Evolutionary conservation across 805 yeast species (phyloP), one percentile per base, ranked within the genome.

Genomic region (Candida hungchunana): DNA sequence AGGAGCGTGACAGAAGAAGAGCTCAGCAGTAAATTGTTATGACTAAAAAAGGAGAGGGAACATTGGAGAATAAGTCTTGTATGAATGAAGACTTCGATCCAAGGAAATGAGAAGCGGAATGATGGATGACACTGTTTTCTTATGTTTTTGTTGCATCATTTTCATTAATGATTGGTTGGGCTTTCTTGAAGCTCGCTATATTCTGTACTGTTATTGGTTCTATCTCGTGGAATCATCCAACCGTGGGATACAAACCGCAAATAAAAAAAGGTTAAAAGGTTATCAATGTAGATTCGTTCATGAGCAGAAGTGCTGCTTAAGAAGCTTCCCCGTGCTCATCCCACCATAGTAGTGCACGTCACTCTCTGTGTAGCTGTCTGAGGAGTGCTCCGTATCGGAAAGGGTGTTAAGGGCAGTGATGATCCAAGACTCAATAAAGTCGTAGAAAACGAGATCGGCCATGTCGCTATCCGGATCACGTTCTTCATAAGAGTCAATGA

Each of bases 1-100:
- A 88, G 77, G 96, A 88, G 81, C 87, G 96, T 75, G 96, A 88
- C 85, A 80, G 89, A 79, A 89, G 95, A 75, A 84, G 96, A 75
- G 88, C 90, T 64, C 83, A 77, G 67, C 31, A n/a, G n/a, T n/a
- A n/a, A 10, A 13, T 25, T 25, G 8, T 25, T 25, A 7, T 25
- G 27, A 25, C 7, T 9, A 11, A 25, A 13, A 14, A 25, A 13
- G 27, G 27, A 13, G 7, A 7, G n/a, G n/a, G n/a, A n/a, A n/a
- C n/a, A 34, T 13, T 32, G 26, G 8, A 25, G 26, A 23, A n/a
- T n/a, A n/a, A n/a, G n/a, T n/a, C n/a, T n/a, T n/a, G n/a, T n/a
- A 37, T 37, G 42, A 31, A 32, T 22, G 42, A 29, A 36, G 23
- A 16, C 26, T 27, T 28, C 15, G 20, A 19, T 16, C 29, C 19